Conservation (phyloP, 371 early-diverging fungal species). For the Rhizopus sp. region DNA sequence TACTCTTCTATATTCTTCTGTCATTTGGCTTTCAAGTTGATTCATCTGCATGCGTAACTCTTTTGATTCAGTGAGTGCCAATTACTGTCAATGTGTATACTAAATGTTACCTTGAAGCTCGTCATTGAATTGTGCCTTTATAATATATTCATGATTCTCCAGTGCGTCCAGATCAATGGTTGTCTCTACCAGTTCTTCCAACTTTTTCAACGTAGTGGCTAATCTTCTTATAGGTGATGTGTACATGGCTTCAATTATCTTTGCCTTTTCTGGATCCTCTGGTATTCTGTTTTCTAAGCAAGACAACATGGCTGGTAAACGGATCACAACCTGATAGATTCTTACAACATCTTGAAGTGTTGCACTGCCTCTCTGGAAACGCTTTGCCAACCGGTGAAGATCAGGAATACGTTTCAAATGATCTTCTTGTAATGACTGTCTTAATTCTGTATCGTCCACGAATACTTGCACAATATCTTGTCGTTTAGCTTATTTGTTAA, state of each 20-base stretch:
- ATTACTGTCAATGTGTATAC: not conserved
- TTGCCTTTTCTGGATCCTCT: conserved; percentile 28
- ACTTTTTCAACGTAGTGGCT: conserved; percentile 5
- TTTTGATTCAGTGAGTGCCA: conserved; percentile 15
- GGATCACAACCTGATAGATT: conserved; percentile 85
- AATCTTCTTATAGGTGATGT: conserved; percentile 15
- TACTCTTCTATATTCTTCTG: conserved; percentile 64
- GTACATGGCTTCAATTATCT: conserved; percentile 26
- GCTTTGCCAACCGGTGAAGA: conserved; percentile 81
- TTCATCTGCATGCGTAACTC: conserved; percentile 69
- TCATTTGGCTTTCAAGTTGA: conserved; percentile 54
- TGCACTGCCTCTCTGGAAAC: conserved; percentile 82
- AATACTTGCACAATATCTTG: conserved; percentile 83
- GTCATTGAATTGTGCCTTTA: conserved; percentile 84
- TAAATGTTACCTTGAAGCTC: conserved; percentile 66
- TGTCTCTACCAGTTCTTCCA: conserved; percentile 76
- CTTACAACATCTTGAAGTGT: conserved; percentile 86
- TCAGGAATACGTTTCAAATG: conserved; percentile 86
- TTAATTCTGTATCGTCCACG: conserved; percentile 64
- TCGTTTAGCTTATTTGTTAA: conserved; percentile 55
- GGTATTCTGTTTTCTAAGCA: conserved; percentile 52
- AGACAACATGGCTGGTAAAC: conserved; percentile 68
- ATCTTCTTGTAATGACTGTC: conserved; percentile 74
- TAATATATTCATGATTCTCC: conserved; percentile 87
- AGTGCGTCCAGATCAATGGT: conserved; percentile 89